These are phyloP conservation scores for Suhomyces pyralidae DNA, from an alignment of 805 yeast genomes.

Conservation along the genomic window DNA sequence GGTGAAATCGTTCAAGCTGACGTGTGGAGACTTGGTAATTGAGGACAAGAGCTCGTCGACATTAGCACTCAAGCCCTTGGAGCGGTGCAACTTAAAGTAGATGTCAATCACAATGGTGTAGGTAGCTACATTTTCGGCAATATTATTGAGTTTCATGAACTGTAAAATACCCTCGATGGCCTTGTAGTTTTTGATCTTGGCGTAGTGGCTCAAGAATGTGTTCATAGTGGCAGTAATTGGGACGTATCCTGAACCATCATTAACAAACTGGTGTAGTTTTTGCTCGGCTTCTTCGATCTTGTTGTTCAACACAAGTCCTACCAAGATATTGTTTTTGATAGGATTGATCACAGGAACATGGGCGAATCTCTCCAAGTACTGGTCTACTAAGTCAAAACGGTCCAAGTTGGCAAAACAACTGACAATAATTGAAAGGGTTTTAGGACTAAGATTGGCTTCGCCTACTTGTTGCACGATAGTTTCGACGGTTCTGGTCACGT, in stretches of 20 bases:
- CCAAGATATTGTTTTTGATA: conserved; percentile 44
- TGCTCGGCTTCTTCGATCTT: conserved; percentile 45
- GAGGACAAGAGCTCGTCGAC: conserved; percentile 39
- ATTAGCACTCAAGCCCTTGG: conserved; percentile 43
- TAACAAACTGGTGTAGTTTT: conserved; percentile 35
- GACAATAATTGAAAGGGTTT: conserved; percentile 47
- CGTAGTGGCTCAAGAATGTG: conserved; percentile 43
- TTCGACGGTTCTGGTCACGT: conserved; percentile 26
- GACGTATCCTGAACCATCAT: conserved; percentile 28
- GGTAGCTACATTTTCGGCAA: conserved; percentile 60
- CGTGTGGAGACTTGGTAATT: conserved; percentile 28
- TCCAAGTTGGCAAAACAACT: conserved; percentile 42
- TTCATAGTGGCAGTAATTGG: conserved; percentile 55
- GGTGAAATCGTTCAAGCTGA: conserved; percentile 45
- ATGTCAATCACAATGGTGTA: conserved; percentile 57
- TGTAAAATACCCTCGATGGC: conserved; percentile 49
- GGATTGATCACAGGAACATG: conserved; percentile 31
- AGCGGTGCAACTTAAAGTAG: conserved; percentile 44
- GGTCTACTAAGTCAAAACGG: conserved; percentile 41
- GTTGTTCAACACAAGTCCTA: conserved; percentile 41
- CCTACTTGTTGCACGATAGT: conserved; percentile 27
- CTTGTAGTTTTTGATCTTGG: conserved; percentile 38
- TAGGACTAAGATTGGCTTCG: conserved; percentile 39
- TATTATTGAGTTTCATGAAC: conserved; percentile 38
- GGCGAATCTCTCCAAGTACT: conserved; percentile 30